phyloP scores from a whole-genome alignment of 306 rosid genomes.

The Citrullus colocynthis region DNA sequence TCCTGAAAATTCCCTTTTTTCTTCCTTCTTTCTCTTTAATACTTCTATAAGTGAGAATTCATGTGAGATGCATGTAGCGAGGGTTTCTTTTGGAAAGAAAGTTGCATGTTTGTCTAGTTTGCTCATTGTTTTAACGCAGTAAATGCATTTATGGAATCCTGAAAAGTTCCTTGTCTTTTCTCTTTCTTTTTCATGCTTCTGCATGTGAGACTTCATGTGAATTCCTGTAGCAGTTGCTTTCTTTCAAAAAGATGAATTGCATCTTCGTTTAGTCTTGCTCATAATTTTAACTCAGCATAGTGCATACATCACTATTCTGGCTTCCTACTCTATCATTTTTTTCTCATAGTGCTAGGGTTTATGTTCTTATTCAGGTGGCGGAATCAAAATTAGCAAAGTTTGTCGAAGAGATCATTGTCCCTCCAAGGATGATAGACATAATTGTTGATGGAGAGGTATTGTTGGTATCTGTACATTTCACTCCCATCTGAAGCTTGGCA shows the following conservation, averaged over 20 bases:
- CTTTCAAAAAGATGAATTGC: neutral
- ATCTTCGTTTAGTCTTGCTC: neutral
- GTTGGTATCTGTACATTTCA: neutral
- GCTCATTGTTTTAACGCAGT: neutral
- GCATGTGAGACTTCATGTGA: neutral
- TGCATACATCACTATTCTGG: neutral
- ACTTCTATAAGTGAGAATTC: neutral
- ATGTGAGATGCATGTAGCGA: neutral
- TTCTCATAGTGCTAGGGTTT: conserved; percentile 5
- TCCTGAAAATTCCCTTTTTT: neutral
- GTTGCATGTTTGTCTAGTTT: neutral
- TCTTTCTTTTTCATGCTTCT: neutral
- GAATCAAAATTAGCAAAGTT: conserved; percentile 89
- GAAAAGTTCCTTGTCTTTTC: neutral
- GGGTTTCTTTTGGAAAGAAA: neutral
- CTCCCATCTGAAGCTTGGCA: neutral
- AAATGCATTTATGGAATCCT: neutral
- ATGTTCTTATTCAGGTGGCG: conserved; percentile 52
- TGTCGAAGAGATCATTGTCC: conserved; percentile 92
- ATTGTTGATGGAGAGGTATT: conserved; percentile 87
- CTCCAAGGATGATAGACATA: conserved; percentile 95
- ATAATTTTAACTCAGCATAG: neutral
- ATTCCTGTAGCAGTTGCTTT: neutral
- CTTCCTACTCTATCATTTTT: neutral
- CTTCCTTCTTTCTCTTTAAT: neutral